phyloP scores from a whole-genome alignment of 768 basidiomycete genomes.

The Pleurotus salmoneostramineus region DNA sequence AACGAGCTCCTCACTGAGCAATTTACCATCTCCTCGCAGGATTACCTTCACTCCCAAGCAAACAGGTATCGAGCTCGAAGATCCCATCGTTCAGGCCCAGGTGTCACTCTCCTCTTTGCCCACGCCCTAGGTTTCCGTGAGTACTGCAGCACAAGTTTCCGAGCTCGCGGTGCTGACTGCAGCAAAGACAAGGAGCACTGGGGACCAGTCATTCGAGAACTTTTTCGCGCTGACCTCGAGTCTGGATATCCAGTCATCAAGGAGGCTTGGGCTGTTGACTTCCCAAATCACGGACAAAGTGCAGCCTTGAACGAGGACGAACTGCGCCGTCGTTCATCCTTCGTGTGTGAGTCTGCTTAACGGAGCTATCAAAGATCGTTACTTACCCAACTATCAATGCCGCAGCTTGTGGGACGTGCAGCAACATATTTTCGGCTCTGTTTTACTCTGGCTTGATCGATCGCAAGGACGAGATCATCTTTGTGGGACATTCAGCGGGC shows the following conservation, averaged over 20 bases:
- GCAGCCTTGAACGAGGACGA: constrained; percentile 41
- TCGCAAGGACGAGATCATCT: constrained; percentile 43
- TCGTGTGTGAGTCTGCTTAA: constrained; percentile 32
- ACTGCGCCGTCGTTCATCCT: constrained; percentile 34
- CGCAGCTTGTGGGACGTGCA: constrained; percentile 36
- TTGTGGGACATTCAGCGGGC: constrained; percentile 56
- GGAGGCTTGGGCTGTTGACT: constrained; percentile 49
- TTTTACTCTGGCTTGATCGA: constrained; percentile 46
- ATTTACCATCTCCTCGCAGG: background rate
- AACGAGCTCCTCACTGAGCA: background rate
- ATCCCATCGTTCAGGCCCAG: constrained; percentile 12
- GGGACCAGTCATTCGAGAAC: constrained; percentile 49
- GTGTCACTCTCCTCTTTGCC: constrained; percentile 43
- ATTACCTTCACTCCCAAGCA: background rate
- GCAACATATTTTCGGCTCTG: constrained; percentile 42
- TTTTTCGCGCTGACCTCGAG: constrained; percentile 25
- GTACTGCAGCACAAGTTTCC: background rate
- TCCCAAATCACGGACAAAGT: constrained; percentile 53
- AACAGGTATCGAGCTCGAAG: background rate
- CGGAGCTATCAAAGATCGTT: background rate
- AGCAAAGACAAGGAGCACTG: constrained; percentile 51
- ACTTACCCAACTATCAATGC: background rate
- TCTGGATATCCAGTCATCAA: constrained; percentile 28
- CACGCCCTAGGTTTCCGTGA: constrained; percentile 39
- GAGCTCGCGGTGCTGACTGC: background rate